A percentile compares a stretch with the other conserved stretches of the same genome.
phyloP scores from a whole-genome alignment of 108 stramenopile species.

The Bacterosira constricta region DNA sequence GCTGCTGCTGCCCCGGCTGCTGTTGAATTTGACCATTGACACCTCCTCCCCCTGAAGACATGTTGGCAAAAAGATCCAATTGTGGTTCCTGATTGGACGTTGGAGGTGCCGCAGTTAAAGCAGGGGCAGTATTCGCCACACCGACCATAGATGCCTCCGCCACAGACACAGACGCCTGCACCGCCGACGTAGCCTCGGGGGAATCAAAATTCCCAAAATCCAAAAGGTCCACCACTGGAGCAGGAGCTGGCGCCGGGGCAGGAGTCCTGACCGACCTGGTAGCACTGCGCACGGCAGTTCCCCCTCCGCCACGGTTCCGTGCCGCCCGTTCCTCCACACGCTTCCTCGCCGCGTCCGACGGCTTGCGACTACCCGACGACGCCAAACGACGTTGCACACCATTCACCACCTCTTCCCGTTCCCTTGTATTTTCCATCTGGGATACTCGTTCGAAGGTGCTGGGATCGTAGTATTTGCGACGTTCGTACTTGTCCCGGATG shows the following conservation, averaged over 20 bases:
- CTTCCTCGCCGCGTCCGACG: slow-evolving; percentile 78
- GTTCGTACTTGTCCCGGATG: slow-evolving; percentile 94
- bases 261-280: slow-evolving; percentile 35
- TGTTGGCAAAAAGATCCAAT: slow-evolving; percentile 56
- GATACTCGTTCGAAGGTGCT: slow-evolving; percentile 48
- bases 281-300: slow-evolving; percentile 17
- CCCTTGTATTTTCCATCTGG: slow-evolving; percentile 17
- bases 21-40: slow-evolving; percentile 11
- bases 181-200: slow-evolving; percentile 40
- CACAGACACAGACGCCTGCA: slow-evolving; percentile 22
- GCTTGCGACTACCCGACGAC: slow-evolving; percentile 25
- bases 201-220: slow-evolving; percentile 54
- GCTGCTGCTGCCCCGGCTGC: not conserved
- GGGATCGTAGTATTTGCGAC: slow-evolving; percentile 84
- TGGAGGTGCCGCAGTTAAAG: slow-evolving; percentile 5
- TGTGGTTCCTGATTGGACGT: slow-evolving; percentile 14
- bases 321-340: slow-evolving; percentile 69
- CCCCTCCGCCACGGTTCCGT: slow-evolving; percentile 39
- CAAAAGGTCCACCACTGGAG: slow-evolving; percentile 50
- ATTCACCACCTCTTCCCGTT: slow-evolving; percentile 31
- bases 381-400: slow-evolving; percentile 35
- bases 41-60: slow-evolving; percentile 19
- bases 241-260: slow-evolving; percentile 27
- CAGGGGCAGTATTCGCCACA: not conserved
- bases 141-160: slow-evolving; percentile 24